Percentiles rank a stretch among this genome's conserved stretches.
These are phyloP conservation scores for Podila horticola DNA, from an alignment of 192 early-diverging fungal genomes.

Conservation along the genomic window DNA sequence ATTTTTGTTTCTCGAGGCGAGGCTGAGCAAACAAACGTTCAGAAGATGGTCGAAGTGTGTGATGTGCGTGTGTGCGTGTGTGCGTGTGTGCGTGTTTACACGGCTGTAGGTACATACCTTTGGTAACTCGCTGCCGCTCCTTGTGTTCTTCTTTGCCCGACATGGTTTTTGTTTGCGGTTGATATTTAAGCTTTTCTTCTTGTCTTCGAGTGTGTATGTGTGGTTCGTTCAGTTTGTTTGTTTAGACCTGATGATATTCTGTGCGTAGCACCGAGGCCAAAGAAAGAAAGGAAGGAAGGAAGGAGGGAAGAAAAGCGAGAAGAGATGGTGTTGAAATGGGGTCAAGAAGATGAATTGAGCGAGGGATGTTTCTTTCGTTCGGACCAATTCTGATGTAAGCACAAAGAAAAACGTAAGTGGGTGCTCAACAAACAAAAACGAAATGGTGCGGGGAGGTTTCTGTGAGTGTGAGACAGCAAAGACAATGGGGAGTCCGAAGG, in stretches of 20 bases:
- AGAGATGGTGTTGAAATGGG: neutral
- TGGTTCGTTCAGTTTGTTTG: no score
- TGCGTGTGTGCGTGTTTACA: neutral
- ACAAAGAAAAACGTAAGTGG: neutral
- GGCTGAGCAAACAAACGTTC: no score
- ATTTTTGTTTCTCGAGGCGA: no score
- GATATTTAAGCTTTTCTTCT: no score
- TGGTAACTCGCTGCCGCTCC: constrained; percentile 50
- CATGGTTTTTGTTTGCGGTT: constrained; percentile 1
- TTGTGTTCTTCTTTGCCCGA: constrained; percentile 47
- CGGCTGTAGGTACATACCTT: constrained; percentile 24
- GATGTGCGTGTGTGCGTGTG: neutral
- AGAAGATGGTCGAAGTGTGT: no score
- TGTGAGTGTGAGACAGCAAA: neutral
- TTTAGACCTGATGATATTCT: neutral
- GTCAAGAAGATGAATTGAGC: neutral
- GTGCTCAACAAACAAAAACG: neutral
- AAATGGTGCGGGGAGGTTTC: neutral
- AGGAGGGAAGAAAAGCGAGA: no score
- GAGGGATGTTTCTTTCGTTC: neutral
- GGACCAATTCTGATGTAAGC: no score
- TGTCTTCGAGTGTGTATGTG: no score
- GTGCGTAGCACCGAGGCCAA: neutral
- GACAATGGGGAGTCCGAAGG: neutral
- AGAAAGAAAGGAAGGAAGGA: neutral